Percentiles rank a stretch among this genome's conserved stretches.
Evolutionary conservation across 2,329 filamentous ascomycete genomes (phyloP).

Genomic region (Madurella mycetomatis): DNA sequence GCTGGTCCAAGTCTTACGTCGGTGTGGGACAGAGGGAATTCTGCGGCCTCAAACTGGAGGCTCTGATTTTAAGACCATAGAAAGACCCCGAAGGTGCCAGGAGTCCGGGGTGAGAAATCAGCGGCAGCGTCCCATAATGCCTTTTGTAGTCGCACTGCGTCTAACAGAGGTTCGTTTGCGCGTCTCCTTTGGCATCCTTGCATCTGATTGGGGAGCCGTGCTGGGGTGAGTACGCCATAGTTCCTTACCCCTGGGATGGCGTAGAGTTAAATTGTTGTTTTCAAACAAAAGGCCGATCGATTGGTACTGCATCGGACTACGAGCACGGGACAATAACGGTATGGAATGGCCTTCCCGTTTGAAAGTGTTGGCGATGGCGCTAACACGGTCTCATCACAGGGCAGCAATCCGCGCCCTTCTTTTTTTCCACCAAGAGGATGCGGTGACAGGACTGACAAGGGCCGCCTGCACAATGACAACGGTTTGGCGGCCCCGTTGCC

Average conservation of each 20-base stretch:
- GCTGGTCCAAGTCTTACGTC: neutral
- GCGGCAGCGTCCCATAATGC: slow-evolving; percentile 14
- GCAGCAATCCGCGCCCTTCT: neutral
- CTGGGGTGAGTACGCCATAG: slow-evolving; percentile 3
- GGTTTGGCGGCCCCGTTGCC: slow-evolving; percentile 11
- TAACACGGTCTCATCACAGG: slow-evolving; percentile 1
- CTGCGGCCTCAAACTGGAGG: neutral
- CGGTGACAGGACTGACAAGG: neutral
- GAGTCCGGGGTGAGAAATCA: slow-evolving; percentile 4
- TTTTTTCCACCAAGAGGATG: slow-evolving; percentile 22
- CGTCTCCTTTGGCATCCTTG: neutral
- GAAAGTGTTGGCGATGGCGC: slow-evolving; percentile 4
- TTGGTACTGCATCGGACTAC: neutral
- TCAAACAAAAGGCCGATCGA: neutral
- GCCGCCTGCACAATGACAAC: slow-evolving; percentile 9
- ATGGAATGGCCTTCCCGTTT: neutral
- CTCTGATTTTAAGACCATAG: neutral
- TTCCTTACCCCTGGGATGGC: slow-evolving; percentile 9
- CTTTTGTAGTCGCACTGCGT: slow-evolving; percentile 21
- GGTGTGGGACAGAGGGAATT: neutral
- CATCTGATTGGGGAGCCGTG: slow-evolving; percentile 15
- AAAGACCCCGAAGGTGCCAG: slow-evolving; percentile 6
- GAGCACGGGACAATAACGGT: neutral
- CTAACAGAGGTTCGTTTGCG: neutral
- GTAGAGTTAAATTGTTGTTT: slow-evolving; percentile 11